These are phyloP conservation scores for Boletus pseudopeckii DNA, from an alignment of 768 basidiomycete species.

Conservation along the genomic window DNA sequence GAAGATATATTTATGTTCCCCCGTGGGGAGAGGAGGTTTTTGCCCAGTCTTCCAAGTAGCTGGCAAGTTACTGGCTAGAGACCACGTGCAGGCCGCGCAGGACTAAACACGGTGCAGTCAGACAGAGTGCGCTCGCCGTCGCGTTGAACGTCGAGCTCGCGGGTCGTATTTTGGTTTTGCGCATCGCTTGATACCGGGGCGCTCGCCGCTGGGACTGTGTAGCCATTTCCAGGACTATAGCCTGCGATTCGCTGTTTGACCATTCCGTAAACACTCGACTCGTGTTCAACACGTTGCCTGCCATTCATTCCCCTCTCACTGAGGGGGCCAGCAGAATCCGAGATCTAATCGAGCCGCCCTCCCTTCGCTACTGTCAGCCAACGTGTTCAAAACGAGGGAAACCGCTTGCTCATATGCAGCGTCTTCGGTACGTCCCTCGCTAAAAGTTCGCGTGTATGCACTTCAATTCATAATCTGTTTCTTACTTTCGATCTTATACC, in stretches of 20 bases:
- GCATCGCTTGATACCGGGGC: not conserved
- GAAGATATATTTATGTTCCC: not conserved
- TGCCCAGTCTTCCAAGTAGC: not conserved
- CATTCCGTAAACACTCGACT: slow-evolving; percentile 43
- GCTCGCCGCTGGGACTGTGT: not conserved
- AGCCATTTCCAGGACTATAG: not conserved
- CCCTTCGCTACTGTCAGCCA: slow-evolving; percentile 35
- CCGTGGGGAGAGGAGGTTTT: not conserved
- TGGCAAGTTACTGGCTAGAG: no score
- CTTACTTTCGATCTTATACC: slow-evolving; percentile 21
- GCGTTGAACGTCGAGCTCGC: slow-evolving; percentile 2
- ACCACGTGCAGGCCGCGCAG: no score
- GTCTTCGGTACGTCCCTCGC: slow-evolving; percentile 67
- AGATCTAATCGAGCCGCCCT: slow-evolving; percentile 33
- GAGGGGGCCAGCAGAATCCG: slow-evolving; percentile 6
- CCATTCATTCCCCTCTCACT: slow-evolving; percentile 32
- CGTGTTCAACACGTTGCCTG: slow-evolving; percentile 77
- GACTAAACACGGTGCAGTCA: no score
- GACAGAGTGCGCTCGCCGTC: not conserved
- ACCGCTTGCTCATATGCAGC: slow-evolving; percentile 54
- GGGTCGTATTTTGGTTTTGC: not conserved
- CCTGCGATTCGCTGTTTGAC: slow-evolving; percentile 1
- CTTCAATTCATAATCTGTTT: slow-evolving; percentile 22
- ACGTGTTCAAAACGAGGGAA: slow-evolving; percentile 70
- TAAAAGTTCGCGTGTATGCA: slow-evolving; percentile 25